Evolutionary conservation across 495 filamentous ascomycete species (phyloP), one percentile per base, ranked within the genome.

Genomic region (Durotheca rogersii): DNA sequence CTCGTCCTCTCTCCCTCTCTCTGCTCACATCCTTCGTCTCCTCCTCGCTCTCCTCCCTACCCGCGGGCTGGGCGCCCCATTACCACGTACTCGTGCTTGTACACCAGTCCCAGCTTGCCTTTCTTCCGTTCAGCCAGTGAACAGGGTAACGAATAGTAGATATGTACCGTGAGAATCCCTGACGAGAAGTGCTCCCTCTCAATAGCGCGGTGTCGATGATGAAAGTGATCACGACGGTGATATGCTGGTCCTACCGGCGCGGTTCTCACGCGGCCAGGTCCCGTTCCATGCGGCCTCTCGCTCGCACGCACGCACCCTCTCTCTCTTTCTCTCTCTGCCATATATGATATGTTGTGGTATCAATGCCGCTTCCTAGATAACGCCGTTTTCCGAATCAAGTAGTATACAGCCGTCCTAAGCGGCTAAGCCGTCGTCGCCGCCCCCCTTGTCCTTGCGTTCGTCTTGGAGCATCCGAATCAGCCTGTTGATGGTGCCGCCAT

Each of bases 391-490:
- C 39, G 37, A 47, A 60, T 45, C 32, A 57, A 52, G 18, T 31
- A 54, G 27, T 37, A 25, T 30, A 29, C 17, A 32, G 35, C 17
- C 12, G 23, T 51, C 44, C 47, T 63, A 63, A 11, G 21, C 33
- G 17, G 31, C 34, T 39, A 51, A 51, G 30, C 43, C 39, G 10
- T 61, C 62, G 32, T 62, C 60, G 7, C 53, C 59, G 1, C 55
- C 12, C 9, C 62, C 62, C 39, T 61, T 66, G 7, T 65, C 61
- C 35, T 65, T 65, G 3, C 65, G 53, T 52, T 65, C 62, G 36
- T 67, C 62, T 35, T 67, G 65, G 11, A 67, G 46, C 56, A 65
- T 65, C 6, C 60, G 59, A 10, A 67, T 67, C 20, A 67, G 38
- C 35, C 62, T 65, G 52, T 67, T 67, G 15, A 67, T 67, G 6